These are phyloP conservation scores for Pisolithus tinctorius DNA, from an alignment of 768 basidiomycete genomes.

Conservation along the genomic window DNA sequence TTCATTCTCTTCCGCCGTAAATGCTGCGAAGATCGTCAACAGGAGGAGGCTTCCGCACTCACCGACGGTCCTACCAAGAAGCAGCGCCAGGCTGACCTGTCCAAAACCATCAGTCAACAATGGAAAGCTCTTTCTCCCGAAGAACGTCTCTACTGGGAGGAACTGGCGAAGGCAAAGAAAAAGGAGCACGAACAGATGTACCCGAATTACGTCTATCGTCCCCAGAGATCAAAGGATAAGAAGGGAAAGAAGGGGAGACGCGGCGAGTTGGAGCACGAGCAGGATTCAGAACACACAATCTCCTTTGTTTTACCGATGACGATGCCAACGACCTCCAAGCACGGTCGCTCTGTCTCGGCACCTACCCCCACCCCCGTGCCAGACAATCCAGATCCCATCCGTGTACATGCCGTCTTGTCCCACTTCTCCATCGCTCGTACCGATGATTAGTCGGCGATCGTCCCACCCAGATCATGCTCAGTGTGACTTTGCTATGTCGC, in stretches of 20 bases:
- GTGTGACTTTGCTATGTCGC: conserved; percentile 50
- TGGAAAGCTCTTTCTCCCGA: conserved; percentile 65
- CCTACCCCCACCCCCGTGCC: conserved; percentile 61
- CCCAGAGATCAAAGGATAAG: conserved; percentile 47
- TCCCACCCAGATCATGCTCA: conserved; percentile 44
- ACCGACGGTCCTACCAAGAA: conserved; percentile 49
- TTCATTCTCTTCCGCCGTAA: conserved; percentile 81
- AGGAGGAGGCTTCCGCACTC: conserved; percentile 36
- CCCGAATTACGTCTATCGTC: conserved; percentile 75
- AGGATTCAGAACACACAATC: conserved; percentile 48
- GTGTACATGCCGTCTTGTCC: conserved; percentile 60
- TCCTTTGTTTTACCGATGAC: conserved; percentile 35
- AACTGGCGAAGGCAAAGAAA: conserved; percentile 72
- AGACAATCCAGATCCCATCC: conserved; percentile 63
- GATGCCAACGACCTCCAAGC: conserved; percentile 36
- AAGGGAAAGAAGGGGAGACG: conserved; percentile 40
- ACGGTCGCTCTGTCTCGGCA: conserved; percentile 44
- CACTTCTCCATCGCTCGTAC: conserved; percentile 46
- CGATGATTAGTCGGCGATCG: conserved; percentile 57
- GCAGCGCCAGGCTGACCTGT: conserved; percentile 71
- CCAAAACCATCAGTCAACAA: conserved; percentile 76
- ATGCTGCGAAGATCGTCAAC: conserved; percentile 68
- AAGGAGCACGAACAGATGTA: conserved; percentile 71
- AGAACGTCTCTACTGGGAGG: conserved; percentile 70
- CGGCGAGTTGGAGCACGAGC: conserved; percentile 33